Base-by-base conservation (phyloP, 1,284 basidiomycete genomes). In the Cystobasidium sp. region DNA sequence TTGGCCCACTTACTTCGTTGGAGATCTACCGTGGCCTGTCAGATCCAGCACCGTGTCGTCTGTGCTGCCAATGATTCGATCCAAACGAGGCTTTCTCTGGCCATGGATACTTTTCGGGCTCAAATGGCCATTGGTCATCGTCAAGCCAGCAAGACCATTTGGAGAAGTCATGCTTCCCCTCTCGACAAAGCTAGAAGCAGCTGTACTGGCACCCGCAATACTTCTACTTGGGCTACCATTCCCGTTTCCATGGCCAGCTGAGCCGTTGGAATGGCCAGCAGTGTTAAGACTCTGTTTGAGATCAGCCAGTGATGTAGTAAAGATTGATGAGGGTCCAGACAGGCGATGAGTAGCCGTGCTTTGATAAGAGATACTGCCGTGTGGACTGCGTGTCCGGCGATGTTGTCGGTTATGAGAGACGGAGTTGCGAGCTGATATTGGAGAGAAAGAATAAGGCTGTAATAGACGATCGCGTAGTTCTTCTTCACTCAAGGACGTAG, bases 21-120 rank as follows among this genome's bases (percentile, higher is more conserved):
- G 64, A 10, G 64, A 53, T 41, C 44, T 37, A 37, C 49, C 47
- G 14, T 37, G 8, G 5, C 49, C 64, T 41, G 31, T 6, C 52
- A 5, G 9, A 43, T 63, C 6, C 44, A 22, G 41, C 6, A 6
- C 18, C 24, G 41, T 47, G 39, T 68, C 66, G 37, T 68, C 66
- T 18, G 55, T 41, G 39, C 66, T 68, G 37, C 66, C 66, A 39
- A 68, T 59, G 66, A 68, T 68, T 41, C 66, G 24, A 49, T 68
- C 66, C 51, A 68, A 58, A 20, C 66, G 49, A 39, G 53, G 66
- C 47, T 68, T 68, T 9, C 66, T 24, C 66, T 43, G 41, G 44
- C 53, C 66, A 56, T 7, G 55, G 5, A 56, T 44, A 41, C 53
- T 68, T 39, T 56, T 68, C 10, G 53, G 66, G 20, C 64, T 66